A percentile compares a stretch with the other conserved stretches of the same genome.
phyloP scores from a whole-genome alignment of 306 rosid species.

The Gastrolobium bilobum region DNA sequence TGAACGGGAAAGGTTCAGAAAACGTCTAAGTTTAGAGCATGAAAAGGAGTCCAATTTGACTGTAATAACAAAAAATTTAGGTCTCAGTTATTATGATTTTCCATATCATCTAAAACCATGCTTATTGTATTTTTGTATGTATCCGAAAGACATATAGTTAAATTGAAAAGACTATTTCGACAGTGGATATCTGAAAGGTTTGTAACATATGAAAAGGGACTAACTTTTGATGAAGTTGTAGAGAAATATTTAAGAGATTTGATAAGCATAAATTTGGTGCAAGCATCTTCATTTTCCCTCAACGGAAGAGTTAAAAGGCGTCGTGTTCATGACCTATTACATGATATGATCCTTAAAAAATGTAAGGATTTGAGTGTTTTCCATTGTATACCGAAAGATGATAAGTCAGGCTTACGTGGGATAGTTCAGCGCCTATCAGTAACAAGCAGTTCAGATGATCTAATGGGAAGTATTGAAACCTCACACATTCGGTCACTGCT shows the following conservation, averaged over 20 bases:
- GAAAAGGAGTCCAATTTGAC: neutral
- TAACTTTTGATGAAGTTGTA: neutral
- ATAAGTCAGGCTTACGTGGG: neutral
- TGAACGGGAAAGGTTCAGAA: neutral
- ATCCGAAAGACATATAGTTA: constrained; percentile 8
- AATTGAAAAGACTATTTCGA: neutral
- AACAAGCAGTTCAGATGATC: neutral
- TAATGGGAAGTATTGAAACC: neutral
- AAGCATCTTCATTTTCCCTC: neutral
- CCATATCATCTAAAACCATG: neutral
- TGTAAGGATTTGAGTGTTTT: neutral
- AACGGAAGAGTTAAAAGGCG: neutral
- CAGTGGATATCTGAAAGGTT: constrained; percentile 29
- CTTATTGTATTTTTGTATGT: constrained; percentile 21
- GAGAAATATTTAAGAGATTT: constrained; percentile 21
- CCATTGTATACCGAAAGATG: neutral
- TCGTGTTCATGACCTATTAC: constrained; percentile 11
- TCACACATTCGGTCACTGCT: neutral
- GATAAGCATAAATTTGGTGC: constrained; percentile 33
- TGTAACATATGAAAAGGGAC: neutral
- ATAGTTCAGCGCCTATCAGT: neutral
- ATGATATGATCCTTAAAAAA: neutral
- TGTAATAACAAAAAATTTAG: neutral
- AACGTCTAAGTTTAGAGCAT: neutral
- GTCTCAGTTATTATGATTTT: neutral